phyloP scores from a whole-genome alignment of 23 red algal genomes.

The Agarophyton chilense region DNA sequence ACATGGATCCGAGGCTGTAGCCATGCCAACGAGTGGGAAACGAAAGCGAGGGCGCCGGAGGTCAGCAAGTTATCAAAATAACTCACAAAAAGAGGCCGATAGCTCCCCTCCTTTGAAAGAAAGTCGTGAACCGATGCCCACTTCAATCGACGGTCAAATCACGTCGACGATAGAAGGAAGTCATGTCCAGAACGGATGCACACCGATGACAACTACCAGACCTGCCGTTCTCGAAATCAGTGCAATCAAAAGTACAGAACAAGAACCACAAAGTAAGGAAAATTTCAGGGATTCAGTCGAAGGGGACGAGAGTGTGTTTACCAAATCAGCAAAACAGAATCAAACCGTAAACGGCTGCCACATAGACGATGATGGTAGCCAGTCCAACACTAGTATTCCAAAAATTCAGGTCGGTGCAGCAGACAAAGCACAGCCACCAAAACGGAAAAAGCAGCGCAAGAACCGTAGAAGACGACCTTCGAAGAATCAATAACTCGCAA shows the following conservation, averaged over 20 bases:
- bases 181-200: not conserved
- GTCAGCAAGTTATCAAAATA: not conserved
- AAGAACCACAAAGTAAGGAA: not conserved
- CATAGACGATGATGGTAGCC: not conserved
- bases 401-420: not conserved
- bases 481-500: not conserved
- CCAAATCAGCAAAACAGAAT: not conserved
- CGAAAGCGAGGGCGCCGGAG: not conserved
- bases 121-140: not conserved
- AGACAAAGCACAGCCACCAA: not conserved
- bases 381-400: not conserved
- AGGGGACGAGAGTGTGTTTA: not conserved
- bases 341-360: not conserved
- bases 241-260: not conserved
- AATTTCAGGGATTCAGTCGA: not conserved
- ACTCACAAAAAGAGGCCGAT: not conserved
- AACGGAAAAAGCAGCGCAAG: constrained; percentile 54
- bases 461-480: constrained; percentile 6
- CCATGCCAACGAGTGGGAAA: not conserved
- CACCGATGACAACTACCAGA: not conserved
- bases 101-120: not conserved
- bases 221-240: not conserved
- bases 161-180: not conserved
- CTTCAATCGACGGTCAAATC: not conserved
- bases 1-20: not conserved